A percentile compares a stretch with the other conserved stretches of the same genome.
Conservation (phyloP, 202 grass and related monocot genomes). For the Eragrostis tef region DNA sequence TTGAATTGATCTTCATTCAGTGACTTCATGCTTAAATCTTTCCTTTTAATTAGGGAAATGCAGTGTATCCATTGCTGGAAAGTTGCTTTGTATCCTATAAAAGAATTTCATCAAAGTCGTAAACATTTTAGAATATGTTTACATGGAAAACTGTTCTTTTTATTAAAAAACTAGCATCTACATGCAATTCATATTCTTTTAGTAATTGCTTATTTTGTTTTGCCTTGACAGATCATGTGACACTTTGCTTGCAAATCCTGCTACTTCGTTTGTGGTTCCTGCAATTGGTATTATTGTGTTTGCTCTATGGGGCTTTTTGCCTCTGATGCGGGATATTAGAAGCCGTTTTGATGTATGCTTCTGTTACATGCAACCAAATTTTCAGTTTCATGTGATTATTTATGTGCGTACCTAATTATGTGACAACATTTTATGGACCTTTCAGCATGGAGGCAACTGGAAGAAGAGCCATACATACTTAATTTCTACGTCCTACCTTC, state of each 20-base stretch:
- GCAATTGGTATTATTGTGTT: slow-evolving; percentile 85
- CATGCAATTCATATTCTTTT: background rate
- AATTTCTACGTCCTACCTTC: slow-evolving; percentile 83
- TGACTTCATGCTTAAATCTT: slow-evolving; percentile 22
- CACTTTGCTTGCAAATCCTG: slow-evolving; percentile 62
- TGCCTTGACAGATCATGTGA: slow-evolving; percentile 70
- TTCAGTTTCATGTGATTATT: slow-evolving; percentile 28
- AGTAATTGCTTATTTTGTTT: slow-evolving; percentile 22
- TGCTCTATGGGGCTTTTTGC: slow-evolving; percentile 82
- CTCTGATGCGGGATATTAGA: slow-evolving; percentile 73
- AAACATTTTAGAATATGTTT: background rate
- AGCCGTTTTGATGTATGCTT: slow-evolving; percentile 78
- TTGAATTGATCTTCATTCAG: slow-evolving; percentile 36
- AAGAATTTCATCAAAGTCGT: background rate
- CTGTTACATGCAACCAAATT: slow-evolving; percentile 32
- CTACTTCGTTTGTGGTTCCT: slow-evolving; percentile 67
- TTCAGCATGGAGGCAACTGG: slow-evolving; percentile 87
- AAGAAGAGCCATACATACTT: slow-evolving; percentile 87
- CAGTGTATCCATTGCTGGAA: slow-evolving; percentile 2
- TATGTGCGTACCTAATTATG: slow-evolving; percentile 22
- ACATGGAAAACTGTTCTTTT: background rate
- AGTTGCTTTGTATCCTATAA: background rate
- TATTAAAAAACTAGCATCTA: background rate
- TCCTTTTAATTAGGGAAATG: background rate
- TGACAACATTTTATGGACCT: slow-evolving; percentile 43